Percentiles rank a stretch among this genome's conserved stretches.
Evolutionary conservation across 345 rosid genomes (phyloP).

Genomic region (Eucalyptus fibrosa): DNA sequence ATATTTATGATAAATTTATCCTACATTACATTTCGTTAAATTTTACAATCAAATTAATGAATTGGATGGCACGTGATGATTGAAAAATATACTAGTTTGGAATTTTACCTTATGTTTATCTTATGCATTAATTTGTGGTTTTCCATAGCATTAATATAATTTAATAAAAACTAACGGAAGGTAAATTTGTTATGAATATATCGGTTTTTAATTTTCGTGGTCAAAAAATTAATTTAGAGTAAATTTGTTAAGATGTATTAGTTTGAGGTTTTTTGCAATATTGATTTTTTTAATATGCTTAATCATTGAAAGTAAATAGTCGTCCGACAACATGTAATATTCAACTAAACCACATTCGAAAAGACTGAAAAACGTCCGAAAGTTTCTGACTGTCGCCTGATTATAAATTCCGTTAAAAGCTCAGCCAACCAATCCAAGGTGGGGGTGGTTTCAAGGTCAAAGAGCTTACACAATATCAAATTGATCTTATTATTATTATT

Average conservation of each 20-base stretch:
- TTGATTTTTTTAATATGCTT: neutral
- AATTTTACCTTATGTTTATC: too few relatives aligned
- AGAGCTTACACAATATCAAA: neutral
- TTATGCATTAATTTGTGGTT: too few relatives aligned
- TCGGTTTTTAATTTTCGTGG: too few relatives aligned
- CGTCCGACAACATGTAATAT: neutral
- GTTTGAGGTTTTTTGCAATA: too few relatives aligned
- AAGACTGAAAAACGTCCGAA: neutral
- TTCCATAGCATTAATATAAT: too few relatives aligned
- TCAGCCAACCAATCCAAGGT: neutral
- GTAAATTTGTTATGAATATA: too few relatives aligned
- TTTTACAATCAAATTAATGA: too few relatives aligned
- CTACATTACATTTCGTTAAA: accelerated
- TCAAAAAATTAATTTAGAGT: too few relatives aligned
- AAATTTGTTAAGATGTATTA: too few relatives aligned
- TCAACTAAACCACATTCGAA: neutral
- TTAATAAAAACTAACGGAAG: accelerated
- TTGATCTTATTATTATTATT: neutral
- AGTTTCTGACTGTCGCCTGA: neutral
- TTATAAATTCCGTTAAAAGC: neutral
- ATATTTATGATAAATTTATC: too few relatives aligned
- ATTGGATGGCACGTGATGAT: accelerated
- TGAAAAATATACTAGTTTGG: too few relatives aligned
- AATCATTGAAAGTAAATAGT: neutral
- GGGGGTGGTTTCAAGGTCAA: neutral